Conservation (phyloP, 148 eudicot genomes). For the Silene conica region DNA sequence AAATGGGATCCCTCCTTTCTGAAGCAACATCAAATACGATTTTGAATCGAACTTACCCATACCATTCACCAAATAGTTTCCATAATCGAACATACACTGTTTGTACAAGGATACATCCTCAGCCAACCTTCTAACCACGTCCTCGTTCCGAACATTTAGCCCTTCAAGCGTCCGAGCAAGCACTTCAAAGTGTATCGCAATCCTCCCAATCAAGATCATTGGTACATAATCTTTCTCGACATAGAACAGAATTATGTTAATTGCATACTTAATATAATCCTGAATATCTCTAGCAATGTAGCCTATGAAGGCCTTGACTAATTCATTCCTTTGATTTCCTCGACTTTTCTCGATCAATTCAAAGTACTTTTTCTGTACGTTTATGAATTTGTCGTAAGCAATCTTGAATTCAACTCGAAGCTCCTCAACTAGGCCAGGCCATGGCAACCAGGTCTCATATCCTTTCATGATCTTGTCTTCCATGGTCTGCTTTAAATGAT, state of each 20-base stretch:
- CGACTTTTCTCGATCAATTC: no score
- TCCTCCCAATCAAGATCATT: no score
- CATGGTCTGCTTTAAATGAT: no score
- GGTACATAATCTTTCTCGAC: no score
- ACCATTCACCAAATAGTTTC: no score
- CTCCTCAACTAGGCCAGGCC: neutral
- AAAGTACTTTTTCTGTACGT: neutral
- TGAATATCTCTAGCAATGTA: neutral
- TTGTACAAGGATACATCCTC: neutral
- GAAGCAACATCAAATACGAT: neutral
- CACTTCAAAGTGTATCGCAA: neutral
- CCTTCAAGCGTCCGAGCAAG: neutral
- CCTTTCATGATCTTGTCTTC: no score
- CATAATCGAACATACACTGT: neutral
- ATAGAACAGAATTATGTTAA: no score
- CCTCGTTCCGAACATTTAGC: neutral
- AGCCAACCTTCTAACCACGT: neutral
- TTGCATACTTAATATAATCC: neutral
- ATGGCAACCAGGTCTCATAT: neutral
- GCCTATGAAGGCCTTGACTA: neutral
- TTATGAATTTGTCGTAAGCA: neutral
- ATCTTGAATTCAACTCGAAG: neutral
- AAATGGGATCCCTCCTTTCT: neutral
- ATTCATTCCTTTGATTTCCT: neutral
- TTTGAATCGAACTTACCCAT: no score